A percentile compares a stretch with the other conserved stretches of the same genome.
Conservation (phyloP, 192 early-diverging fungal genomes). For the Gaertneriomyces sp. region DNA sequence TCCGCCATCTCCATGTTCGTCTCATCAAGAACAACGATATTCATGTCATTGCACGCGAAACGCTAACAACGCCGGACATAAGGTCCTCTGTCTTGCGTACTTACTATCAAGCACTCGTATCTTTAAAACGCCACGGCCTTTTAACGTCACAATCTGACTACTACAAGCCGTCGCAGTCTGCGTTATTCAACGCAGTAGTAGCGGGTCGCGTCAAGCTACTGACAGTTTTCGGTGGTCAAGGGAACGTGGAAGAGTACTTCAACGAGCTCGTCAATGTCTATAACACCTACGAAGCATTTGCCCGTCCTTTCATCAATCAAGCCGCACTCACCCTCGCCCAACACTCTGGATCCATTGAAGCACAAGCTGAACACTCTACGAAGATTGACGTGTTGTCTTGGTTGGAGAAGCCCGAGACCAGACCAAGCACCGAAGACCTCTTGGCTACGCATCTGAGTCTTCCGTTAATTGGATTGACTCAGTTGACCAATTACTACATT, state of each 20-base stretch:
- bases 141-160: constrained; percentile 32
- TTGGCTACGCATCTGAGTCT: constrained; percentile 76
- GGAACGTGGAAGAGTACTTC: constrained; percentile 93
- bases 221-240: constrained; percentile 95
- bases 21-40: constrained; percentile 80
- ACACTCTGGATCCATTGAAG: constrained; percentile 39
- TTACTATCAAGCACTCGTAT: constrained; percentile 72
- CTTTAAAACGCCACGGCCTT: constrained; percentile 49
- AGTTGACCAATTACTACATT: constrained; percentile 85
- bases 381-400: constrained; percentile 78
- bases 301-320: constrained; percentile 68
- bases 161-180: constrained; percentile 48
- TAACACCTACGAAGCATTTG: constrained; percentile 73
- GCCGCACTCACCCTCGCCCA: constrained; percentile 62
- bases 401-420: constrained; percentile 71
- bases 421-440: constrained; percentile 75
- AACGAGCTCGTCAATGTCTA: constrained; percentile 79
- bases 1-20: constrained; percentile 67
- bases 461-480: constrained; percentile 87
- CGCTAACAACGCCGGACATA: constrained; percentile 9
- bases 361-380: constrained; percentile 32
- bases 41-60: constrained; percentile 64
- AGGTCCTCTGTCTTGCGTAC: constrained; percentile 65
- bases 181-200: constrained; percentile 66
- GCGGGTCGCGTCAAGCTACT: constrained; percentile 60